phyloP scores from a whole-genome alignment of 2,329 filamentous ascomycete genomes.

The Phialemoniopsis sp. region DNA sequence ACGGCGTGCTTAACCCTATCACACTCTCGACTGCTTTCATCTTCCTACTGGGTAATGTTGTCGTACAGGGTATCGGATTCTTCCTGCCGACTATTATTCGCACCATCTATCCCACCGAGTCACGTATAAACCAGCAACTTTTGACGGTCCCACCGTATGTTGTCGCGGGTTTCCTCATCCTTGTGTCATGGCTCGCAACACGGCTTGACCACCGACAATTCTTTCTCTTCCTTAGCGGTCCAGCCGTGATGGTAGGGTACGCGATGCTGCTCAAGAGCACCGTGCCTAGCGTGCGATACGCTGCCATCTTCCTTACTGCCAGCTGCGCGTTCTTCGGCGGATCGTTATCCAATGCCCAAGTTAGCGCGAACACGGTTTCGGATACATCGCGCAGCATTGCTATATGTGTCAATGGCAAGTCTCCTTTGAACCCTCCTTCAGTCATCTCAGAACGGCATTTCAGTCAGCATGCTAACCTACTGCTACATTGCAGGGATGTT shows the following conservation, averaged over 20 bases:
- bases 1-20: constrained; percentile 60
- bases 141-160: constrained; percentile 65
- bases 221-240: constrained; percentile 52
- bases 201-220: constrained; percentile 54
- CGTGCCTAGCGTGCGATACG: constrained; percentile 51
- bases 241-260: constrained; percentile 55
- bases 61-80: constrained; percentile 65
- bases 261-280: constrained; percentile 55
- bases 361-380: constrained; percentile 60
- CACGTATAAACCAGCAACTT: constrained; percentile 58
- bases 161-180: constrained; percentile 57
- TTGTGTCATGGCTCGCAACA: constrained; percentile 51
- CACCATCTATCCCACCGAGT: constrained; percentile 57
- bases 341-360: constrained; percentile 59
- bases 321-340: constrained; percentile 58
- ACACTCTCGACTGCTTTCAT: constrained; percentile 42
- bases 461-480: constrained; percentile 28
- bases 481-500: too few relatives aligned
- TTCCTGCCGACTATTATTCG: constrained; percentile 65
- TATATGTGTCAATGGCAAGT: constrained; percentile 61
- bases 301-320: constrained; percentile 62
- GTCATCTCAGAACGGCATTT: background rate
- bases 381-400: constrained; percentile 60
- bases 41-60: constrained; percentile 62
- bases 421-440: too few relatives aligned